Conservation (phyloP, 176 grass and related monocot genomes). For the Bromus sterilis region DNA sequence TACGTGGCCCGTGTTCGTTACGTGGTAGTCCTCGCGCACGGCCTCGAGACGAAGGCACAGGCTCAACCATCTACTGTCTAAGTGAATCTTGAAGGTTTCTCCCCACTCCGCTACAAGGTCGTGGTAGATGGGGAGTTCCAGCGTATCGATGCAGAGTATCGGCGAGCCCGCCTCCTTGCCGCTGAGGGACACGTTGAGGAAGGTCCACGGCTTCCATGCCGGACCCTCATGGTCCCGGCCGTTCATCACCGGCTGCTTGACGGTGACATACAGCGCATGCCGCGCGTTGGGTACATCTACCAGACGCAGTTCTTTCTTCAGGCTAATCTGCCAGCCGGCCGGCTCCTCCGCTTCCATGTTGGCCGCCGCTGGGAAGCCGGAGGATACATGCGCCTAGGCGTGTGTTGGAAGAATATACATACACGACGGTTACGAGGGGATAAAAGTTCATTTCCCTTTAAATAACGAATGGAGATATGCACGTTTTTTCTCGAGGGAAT, state of each 20-base stretch:
- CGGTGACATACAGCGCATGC: background rate
- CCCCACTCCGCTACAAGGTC: too few species aligned
- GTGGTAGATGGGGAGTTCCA: too few species aligned
- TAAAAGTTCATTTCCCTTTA: too few species aligned
- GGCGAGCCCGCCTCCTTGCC: fast-evolving
- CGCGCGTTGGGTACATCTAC: background rate
- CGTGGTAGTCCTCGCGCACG: background rate
- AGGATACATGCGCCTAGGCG: too few species aligned
- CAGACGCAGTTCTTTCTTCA: background rate
- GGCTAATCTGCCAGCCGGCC: background rate
- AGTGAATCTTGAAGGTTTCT: background rate
- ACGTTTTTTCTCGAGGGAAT: too few species aligned
- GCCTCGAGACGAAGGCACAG: constrained; percentile 1
- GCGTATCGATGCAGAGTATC: too few species aligned
- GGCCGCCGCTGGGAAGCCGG: too few species aligned
- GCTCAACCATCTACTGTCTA: background rate
- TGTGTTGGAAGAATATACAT: too few species aligned
- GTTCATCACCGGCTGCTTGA: background rate
- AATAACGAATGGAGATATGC: too few species aligned
- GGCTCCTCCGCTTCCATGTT: background rate
- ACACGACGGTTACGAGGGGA: too few species aligned
- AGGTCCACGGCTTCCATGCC: background rate
- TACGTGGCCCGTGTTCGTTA: background rate
- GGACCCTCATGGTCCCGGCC: background rate
- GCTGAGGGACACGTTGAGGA: background rate